phyloP scores from a whole-genome alignment of 495 filamentous ascomycete species.

The Aspergillus bertholletiae region DNA sequence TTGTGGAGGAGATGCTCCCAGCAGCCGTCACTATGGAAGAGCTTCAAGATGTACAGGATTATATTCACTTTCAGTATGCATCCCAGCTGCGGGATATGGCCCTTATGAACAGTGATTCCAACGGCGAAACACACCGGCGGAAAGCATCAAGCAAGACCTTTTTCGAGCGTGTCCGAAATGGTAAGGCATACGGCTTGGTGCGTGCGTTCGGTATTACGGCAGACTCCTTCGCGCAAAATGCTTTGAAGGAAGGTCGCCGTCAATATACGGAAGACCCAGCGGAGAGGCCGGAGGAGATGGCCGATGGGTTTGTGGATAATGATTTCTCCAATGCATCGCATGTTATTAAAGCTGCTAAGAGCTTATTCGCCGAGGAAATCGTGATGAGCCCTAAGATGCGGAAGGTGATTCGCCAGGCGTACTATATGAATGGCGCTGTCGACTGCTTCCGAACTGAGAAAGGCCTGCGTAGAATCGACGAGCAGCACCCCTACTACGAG shows the following conservation, averaged over 20 bases:
- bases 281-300: slow-evolving; percentile 75
- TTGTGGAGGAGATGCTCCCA: slow-evolving; percentile 76
- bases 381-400: slow-evolving; percentile 85
- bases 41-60: slow-evolving; percentile 93
- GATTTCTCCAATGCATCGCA: slow-evolving; percentile 75
- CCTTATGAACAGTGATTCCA: slow-evolving; percentile 49
- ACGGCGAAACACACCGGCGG: slow-evolving; percentile 60
- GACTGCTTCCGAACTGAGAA: slow-evolving; percentile 91
- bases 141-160: slow-evolving; percentile 70
- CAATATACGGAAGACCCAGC: slow-evolving; percentile 79
- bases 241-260: slow-evolving; percentile 68
- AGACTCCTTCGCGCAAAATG: slow-evolving; percentile 82
- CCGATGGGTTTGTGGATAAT: slow-evolving; percentile 67
- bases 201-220: slow-evolving; percentile 87
- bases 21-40: slow-evolving; percentile 82
- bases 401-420: slow-evolving; percentile 75
- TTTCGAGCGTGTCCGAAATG: slow-evolving; percentile 78
- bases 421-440: slow-evolving; percentile 76
- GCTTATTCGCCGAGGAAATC: slow-evolving; percentile 89
- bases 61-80: slow-evolving; percentile 92
- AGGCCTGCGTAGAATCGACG: slow-evolving; percentile 89
- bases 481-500: slow-evolving; percentile 93
- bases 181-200: slow-evolving; percentile 77
- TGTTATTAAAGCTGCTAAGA: slow-evolving; percentile 72
- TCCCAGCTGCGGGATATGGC: slow-evolving; percentile 73